Conservation (phyloP, 140 eudicot species). For the Stevia rebaudiana region DNA sequence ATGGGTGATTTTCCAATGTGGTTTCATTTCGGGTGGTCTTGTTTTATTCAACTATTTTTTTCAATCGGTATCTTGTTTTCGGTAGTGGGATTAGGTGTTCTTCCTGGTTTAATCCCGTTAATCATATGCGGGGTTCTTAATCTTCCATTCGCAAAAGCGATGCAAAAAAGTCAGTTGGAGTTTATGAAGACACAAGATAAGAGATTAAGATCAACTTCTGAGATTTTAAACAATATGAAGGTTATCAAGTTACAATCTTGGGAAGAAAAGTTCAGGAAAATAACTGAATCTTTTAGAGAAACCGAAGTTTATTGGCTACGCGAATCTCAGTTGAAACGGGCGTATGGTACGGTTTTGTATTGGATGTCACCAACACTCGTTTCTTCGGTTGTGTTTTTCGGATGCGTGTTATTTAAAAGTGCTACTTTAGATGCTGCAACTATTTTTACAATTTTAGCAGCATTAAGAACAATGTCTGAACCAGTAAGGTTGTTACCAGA, state of each 20-base stretch:
- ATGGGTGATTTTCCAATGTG: slow-evolving; percentile 77
- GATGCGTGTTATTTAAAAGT: slow-evolving; percentile 43
- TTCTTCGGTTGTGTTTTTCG: slow-evolving; percentile 48
- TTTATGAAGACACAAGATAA: slow-evolving; percentile 58
- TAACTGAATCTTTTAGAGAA: slow-evolving; percentile 39
- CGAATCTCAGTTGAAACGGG: slow-evolving; percentile 34
- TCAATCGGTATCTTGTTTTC: slow-evolving; percentile 38
- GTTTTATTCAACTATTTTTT: slow-evolving; percentile 37
- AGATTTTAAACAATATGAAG: slow-evolving; percentile 67
- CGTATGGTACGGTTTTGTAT: slow-evolving; percentile 35
- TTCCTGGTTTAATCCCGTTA: slow-evolving; percentile 61
- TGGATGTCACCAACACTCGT: slow-evolving; percentile 84
- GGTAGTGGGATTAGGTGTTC: slow-evolving; percentile 52
- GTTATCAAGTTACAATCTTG: slow-evolving; percentile 74
- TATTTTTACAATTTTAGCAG: slow-evolving; percentile 54
- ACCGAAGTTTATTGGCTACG: slow-evolving; percentile 58
- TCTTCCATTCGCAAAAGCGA: slow-evolving; percentile 52
- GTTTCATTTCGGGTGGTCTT: slow-evolving; percentile 54
- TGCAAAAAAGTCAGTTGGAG: slow-evolving; percentile 52
- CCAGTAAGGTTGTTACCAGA: slow-evolving; percentile 64
- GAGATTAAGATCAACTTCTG: slow-evolving; percentile 58
- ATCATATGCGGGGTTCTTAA: slow-evolving; percentile 50
- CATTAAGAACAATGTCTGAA: slow-evolving; percentile 50
- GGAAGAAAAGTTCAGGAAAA: slow-evolving; percentile 57
- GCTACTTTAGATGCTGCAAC: slow-evolving; percentile 59